phyloP scores from a whole-genome alignment of 257 asterid species.

The Solanum dulcamara region DNA sequence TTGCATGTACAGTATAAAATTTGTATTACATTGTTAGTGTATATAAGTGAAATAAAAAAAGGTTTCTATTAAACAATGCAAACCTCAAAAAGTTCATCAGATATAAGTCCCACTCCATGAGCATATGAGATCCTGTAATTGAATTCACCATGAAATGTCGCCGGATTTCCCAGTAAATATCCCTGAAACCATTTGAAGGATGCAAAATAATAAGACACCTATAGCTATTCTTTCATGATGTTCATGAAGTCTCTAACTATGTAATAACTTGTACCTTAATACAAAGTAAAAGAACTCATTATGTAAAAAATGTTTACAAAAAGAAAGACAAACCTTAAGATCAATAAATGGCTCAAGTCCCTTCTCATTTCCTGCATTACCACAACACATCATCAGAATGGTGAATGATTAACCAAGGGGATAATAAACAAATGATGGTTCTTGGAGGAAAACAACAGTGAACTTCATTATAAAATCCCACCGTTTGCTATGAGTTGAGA shows the following conservation, averaged over 20 bases:
- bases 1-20: not conserved
- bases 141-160: not conserved
- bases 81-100: conserved; percentile 3
- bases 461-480: not conserved
- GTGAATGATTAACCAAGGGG: not conserved
- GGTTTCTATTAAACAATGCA: not conserved
- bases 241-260: not conserved
- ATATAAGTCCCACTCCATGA: conserved; percentile 5
- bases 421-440: not conserved
- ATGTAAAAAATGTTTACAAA: not conserved
- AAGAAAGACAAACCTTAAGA: conserved; percentile 1
- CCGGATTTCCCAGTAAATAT: conserved; percentile 13
- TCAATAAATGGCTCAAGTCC: conserved; percentile 3
- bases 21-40: not conserved
- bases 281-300: not conserved
- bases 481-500: conserved; percentile 8
- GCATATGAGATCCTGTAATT: not conserved
- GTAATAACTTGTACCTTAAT: not conserved
- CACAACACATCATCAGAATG: not conserved
- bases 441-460: not conserved
- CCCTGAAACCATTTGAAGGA: conserved; percentile 11
- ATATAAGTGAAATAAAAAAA: not conserved
- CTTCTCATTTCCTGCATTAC: conserved; percentile 11
- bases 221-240: not conserved
- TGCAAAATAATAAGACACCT: not conserved